Evolutionary conservation across 208 protist species (phyloP), one percentile per base, ranked within the genome.

Genomic region (Vickermania spadyakhi): DNA sequence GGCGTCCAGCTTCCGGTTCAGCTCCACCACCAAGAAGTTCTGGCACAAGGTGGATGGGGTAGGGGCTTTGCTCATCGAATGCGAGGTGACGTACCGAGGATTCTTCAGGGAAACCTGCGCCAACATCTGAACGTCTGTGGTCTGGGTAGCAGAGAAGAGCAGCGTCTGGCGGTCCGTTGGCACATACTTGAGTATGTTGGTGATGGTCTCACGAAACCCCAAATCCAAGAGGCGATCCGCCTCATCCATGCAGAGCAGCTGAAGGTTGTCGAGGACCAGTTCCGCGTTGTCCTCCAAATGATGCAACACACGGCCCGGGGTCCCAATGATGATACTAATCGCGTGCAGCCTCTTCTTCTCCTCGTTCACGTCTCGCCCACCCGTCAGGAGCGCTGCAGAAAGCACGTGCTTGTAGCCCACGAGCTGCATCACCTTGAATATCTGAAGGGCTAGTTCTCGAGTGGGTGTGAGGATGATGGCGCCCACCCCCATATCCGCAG

Each of bases 71-170:
- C 81, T 80, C 57, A 96, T 70, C 58, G 79, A 68, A 67, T 99
- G 94, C 25, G 98, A 91, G 23, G 89, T 84, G 29, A 99, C 79
- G 70, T 98, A 99, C 58, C 97, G 94, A 21, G 98, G 96, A 57
- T 97, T 70, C 23, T 89, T 84, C 18, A 98, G 67, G 14, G 77
- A 81, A 58, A 99, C 74, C 50, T 96, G 69, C 21, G 91, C 92
- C 0, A 98, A 79, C 74, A 97, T 93, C 52, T 96, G 81, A 52
- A 99, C 87, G 31, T 92, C 88, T 51, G 81, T 97, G 4, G 97
- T 99, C 70, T 99, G 97, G 13, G 99, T 99, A 1, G 99, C 99
- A 0, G 94, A 98, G 73, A 99, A 99, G n/a, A 99, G 83, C 22
- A 99, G 79, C n/a, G 97, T 99, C 80, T 99, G 98, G 29, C 97